Conservation (phyloP, 2,329 filamentous ascomycete species). For the Exserohilum rostratum region DNA sequence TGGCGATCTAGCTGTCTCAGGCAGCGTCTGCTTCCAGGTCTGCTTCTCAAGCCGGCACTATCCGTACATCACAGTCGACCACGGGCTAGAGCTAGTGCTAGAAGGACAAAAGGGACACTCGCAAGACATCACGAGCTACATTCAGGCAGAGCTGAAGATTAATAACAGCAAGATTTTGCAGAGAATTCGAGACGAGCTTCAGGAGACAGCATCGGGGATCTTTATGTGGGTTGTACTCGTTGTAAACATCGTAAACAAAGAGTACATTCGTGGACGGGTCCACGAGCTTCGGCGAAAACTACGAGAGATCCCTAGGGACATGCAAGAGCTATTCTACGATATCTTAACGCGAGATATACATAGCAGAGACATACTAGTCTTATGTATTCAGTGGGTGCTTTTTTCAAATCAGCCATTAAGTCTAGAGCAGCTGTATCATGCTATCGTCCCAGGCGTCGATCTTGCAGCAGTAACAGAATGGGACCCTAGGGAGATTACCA, state of each 20-base stretch:
- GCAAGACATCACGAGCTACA: slow-evolving; percentile 44
- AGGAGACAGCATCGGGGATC: slow-evolving; percentile 49
- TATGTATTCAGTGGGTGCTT: slow-evolving; percentile 30
- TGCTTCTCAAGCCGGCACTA: slow-evolving; percentile 50
- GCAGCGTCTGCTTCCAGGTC: slow-evolving; percentile 23
- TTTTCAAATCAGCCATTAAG: slow-evolving; percentile 19
- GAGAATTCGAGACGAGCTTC: slow-evolving; percentile 40
- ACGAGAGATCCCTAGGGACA: neutral
- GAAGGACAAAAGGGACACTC: slow-evolving; percentile 47
- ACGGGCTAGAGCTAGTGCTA: slow-evolving; percentile 38
- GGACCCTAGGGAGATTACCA: slow-evolving; percentile 20
- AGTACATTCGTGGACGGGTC: slow-evolving; percentile 44
- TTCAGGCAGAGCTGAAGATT: slow-evolving; percentile 28
- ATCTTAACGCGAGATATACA: slow-evolving; percentile 50
- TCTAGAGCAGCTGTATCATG: slow-evolving; percentile 25
- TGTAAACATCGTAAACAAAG: slow-evolving; percentile 53
- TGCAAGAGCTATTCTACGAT: neutral
- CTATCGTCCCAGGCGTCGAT: slow-evolving; percentile 17
- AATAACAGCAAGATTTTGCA: slow-evolving; percentile 21
- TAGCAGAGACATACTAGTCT: slow-evolving; percentile 11
- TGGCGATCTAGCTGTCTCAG: slow-evolving; percentile 30
- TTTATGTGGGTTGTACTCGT: slow-evolving; percentile 50
- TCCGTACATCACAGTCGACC: slow-evolving; percentile 49
- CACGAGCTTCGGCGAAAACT: neutral
- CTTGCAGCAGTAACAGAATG: slow-evolving; percentile 11